Conservation (phyloP, 331 rosid genomes). For the Acacia pycnantha region DNA sequence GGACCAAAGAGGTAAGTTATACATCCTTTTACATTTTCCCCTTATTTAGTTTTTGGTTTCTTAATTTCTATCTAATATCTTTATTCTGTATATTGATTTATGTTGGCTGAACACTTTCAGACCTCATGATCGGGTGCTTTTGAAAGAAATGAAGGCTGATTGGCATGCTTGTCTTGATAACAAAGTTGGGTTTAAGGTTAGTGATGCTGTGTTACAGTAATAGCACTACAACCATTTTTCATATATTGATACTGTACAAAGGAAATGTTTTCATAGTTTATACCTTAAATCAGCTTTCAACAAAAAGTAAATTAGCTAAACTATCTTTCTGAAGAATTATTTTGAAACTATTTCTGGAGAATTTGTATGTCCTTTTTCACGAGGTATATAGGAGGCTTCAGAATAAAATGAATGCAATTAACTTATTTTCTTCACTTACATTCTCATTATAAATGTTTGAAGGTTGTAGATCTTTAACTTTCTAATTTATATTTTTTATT, state of each 20-base stretch:
- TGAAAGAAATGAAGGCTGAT: conserved; percentile 84
- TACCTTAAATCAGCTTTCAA: conserved; percentile 16
- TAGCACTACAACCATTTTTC: background rate
- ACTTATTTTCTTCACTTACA: background rate
- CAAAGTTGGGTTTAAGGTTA: conserved; percentile 94
- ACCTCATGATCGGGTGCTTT: conserved; percentile 86
- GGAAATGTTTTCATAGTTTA: conserved; percentile 19
- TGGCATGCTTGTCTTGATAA: conserved; percentile 91
- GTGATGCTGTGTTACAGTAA: conserved; percentile 25
- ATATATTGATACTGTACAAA: background rate
- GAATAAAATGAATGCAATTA: conserved; percentile 10
- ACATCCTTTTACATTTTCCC: background rate
- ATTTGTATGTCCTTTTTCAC: background rate
- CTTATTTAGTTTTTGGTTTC: conserved; percentile 13
- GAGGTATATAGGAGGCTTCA: background rate
- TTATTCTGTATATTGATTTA: background rate
- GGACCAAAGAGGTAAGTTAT: conserved; percentile 87
- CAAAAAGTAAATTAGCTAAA: background rate
- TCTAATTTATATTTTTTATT: conserved; percentile 4
- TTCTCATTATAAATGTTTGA: conserved; percentile 19
- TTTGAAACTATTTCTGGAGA: conserved; percentile 5
- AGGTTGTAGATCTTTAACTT: conserved; percentile 26
- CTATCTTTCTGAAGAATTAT: background rate
- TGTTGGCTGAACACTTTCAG: conserved; percentile 38
- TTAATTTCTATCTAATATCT: background rate